phyloP scores from a whole-genome alignment of 2,329 filamentous ascomycete species.

The Fusarium marasasianum region DNA sequence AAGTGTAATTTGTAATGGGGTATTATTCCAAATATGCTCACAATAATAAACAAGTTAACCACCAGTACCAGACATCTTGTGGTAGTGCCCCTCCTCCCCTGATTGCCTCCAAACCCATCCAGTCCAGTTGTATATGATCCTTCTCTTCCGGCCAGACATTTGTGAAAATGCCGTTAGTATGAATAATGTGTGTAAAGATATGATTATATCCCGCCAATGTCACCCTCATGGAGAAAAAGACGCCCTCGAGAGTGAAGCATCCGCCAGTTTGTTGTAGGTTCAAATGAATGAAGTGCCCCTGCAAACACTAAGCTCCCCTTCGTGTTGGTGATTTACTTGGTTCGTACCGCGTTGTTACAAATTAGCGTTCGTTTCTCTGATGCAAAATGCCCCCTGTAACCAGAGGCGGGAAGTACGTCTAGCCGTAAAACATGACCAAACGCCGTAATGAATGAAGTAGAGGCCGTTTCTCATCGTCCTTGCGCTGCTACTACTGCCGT shows the following conservation, averaged over 20 bases:
- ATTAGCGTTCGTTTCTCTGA: slow-evolving; percentile 30
- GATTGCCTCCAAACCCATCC: slow-evolving; percentile 10
- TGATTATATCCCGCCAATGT: slow-evolving; percentile 25
- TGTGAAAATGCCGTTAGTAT: slow-evolving; percentile 19
- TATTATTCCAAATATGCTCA: slow-evolving; percentile 45
- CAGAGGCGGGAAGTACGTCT: slow-evolving; percentile 27
- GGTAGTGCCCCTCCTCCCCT: slow-evolving; percentile 7
- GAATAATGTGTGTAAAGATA: slow-evolving; percentile 20
- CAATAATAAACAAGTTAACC: slow-evolving; percentile 38
- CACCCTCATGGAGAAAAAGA: slow-evolving; percentile 21
- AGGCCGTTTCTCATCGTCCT: slow-evolving; percentile 40
- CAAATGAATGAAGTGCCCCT: slow-evolving; percentile 32
- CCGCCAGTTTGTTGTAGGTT: slow-evolving; percentile 14
- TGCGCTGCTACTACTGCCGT: slow-evolving; percentile 13
- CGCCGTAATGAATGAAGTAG: slow-evolving; percentile 38
- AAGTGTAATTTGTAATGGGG: slow-evolving; percentile 34
- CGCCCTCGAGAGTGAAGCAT: slow-evolving; percentile 22
- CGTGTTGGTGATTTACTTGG: slow-evolving; percentile 18
- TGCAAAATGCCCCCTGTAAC: slow-evolving; percentile 25
- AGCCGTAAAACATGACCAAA: slow-evolving; percentile 39
- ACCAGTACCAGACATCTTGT: slow-evolving; percentile 34
- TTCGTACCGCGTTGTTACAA: slow-evolving; percentile 29
- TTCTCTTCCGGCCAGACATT: slow-evolving; percentile 23
- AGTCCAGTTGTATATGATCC: slow-evolving; percentile 25
- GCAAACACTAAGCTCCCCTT: slow-evolving; percentile 27